These are phyloP conservation scores for Ogataea parapolymorpha DNA, from an alignment of 805 yeast genomes.

Conservation along the genomic window DNA sequence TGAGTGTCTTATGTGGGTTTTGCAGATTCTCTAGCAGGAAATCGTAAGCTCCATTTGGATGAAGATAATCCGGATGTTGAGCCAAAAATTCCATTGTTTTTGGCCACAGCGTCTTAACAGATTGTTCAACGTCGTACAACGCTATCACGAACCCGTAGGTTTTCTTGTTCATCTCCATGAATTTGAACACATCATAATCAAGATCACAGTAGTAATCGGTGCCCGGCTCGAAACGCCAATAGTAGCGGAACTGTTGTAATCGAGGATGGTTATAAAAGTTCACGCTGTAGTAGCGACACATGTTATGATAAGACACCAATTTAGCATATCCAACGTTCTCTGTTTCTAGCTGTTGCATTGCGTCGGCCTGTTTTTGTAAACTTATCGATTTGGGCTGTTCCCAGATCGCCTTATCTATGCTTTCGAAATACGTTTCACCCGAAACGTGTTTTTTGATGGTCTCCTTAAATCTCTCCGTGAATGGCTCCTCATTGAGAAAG, in stretches of 20 bases:
- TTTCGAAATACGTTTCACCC: constrained; percentile 46
- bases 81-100: constrained; percentile 59
- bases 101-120: constrained; percentile 65
- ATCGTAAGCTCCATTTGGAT: constrained; percentile 50
- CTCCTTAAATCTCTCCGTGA: constrained; percentile 53
- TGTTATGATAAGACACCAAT: constrained; percentile 66
- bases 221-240: constrained; percentile 80
- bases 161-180: constrained; percentile 63
- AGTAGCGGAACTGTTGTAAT: constrained; percentile 58
- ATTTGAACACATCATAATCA: constrained; percentile 74
- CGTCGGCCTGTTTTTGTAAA: constrained; percentile 29
- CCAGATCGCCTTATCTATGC: constrained; percentile 48
- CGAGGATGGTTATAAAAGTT: constrained; percentile 62
- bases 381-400: constrained; percentile 45
- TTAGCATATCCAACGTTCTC: constrained; percentile 57
- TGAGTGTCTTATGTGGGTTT: constrained; percentile 41
- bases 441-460: constrained; percentile 40
- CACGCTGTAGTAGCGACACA: constrained; percentile 78
- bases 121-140: constrained; percentile 66
- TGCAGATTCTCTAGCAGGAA: constrained; percentile 52
- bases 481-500: constrained; percentile 69
- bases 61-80: constrained; percentile 54
- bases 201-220: constrained; percentile 66
- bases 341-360: constrained; percentile 34
- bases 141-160: constrained; percentile 71